Evolutionary conservation across 2,329 filamentous ascomycete genomes (phyloP), one percentile per base, ranked within the genome.

Genomic region (Lecanoromycetidae sp.): DNA sequence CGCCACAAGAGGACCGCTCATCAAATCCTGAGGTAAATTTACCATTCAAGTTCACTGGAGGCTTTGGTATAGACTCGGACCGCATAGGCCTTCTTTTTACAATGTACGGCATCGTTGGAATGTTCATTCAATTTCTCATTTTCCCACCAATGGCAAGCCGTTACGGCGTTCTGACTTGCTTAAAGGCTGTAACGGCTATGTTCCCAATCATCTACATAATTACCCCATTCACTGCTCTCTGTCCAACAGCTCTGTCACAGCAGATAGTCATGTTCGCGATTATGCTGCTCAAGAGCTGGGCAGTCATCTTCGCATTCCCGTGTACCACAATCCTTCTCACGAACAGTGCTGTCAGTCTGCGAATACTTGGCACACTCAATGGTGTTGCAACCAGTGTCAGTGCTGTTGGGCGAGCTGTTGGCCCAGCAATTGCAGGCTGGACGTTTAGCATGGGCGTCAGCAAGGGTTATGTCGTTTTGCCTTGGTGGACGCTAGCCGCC

Each of bases 291-390:
- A 93, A 94, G 62, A 81, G 82, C 8, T 74, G 84, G 46, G 77
- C 75, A 32, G 79, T 80, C 50, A 91, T 93, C 54, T 82, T 95
- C 58, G 83, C 83, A 1, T 95, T 95, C 61, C 90, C 91, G 0
- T 91, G 85, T 58, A 82, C 77, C 22, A 94, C 86, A 5, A 95
- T 96, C 56, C 71, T 96, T 39, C 74, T 96, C 30, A 95, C 88
- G 23, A 95, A 95, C 65, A 86, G 82, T 8, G 87, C 87, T 4
- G 66, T 72, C 1, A 87, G 82, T 46, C 68, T 94, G 13, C 70
- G 75, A 35, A 76, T 94, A 8, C 74, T 96, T 4, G 88, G 87
- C 1, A 95, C 88, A 0, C 67, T 96, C 46, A 96, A 96, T 58
- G 91, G 90, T 2, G 79, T 94, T 52, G 88, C 87, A 0, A 94